Percentiles rank a stretch among this genome's conserved stretches.
Conservation (phyloP, 2,329 filamentous ascomycete genomes). For the Sporothrix phasma region DNA sequence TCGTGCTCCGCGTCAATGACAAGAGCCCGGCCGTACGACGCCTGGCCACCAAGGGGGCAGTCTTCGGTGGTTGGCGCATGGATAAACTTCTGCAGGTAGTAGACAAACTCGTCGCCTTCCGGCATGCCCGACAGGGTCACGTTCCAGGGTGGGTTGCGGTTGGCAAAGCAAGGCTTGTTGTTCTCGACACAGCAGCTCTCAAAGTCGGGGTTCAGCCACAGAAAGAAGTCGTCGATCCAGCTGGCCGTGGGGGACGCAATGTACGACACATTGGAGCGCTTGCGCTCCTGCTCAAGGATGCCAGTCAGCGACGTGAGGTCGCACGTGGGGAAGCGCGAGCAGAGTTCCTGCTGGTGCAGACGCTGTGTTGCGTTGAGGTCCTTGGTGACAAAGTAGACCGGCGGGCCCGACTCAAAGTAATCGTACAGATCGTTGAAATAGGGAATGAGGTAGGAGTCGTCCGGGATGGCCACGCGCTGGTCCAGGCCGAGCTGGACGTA, state of each 20-base stretch:
- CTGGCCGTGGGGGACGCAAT: conserved; percentile 81
- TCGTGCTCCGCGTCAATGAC: conserved; percentile 59
- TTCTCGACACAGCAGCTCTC: conserved; percentile 64
- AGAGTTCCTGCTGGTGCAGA: conserved; percentile 71
- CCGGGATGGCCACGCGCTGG: conserved; percentile 87
- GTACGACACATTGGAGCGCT: conserved; percentile 77
- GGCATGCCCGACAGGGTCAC: conserved; percentile 86
- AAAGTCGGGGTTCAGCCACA: conserved; percentile 85
- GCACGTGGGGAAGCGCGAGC: conserved; percentile 84
- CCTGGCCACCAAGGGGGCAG: conserved; percentile 81
- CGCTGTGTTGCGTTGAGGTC: conserved; percentile 70
- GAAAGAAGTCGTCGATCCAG: conserved; percentile 95
- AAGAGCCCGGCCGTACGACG: conserved; percentile 76
- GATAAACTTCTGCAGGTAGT: conserved; percentile 78
- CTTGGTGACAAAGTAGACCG: conserved; percentile 89
- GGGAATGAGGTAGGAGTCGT: conserved; percentile 85
- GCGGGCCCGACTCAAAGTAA: conserved; percentile 84
- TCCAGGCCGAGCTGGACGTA: conserved; percentile 80
- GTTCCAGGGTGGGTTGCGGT: conserved; percentile 75
- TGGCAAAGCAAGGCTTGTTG: conserved; percentile 65
- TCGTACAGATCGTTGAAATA: conserved; percentile 95
- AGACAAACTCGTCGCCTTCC: conserved; percentile 78
- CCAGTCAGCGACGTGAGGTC: conserved; percentile 75
- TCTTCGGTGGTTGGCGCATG: conserved; percentile 66
- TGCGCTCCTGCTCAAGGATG: conserved; percentile 86